These are phyloP conservation scores for Dioscorea cayenensis DNA, from an alignment of 116 monocot species.

Conservation along the genomic window DNA sequence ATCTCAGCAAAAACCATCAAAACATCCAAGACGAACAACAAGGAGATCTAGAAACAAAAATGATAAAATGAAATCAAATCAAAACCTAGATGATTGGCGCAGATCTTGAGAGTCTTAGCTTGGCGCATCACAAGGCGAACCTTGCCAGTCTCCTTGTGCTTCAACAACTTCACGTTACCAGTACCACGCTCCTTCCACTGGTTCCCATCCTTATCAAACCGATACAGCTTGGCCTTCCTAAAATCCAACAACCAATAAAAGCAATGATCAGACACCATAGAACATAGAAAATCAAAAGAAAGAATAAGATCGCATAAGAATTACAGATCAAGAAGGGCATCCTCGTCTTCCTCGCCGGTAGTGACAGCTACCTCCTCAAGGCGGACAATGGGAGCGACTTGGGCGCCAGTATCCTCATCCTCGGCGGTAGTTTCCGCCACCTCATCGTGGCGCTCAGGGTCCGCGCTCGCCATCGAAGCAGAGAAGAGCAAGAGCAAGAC, in stretches of 20 bases:
- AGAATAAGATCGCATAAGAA: neutral
- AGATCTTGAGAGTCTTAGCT: slow-evolving; percentile 42
- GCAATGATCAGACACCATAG: neutral
- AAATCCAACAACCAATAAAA: neutral
- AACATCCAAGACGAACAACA: neutral
- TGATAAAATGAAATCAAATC: neutral
- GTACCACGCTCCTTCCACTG: slow-evolving; percentile 38
- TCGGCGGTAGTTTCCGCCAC: slow-evolving; percentile 44
- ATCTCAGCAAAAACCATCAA: neutral
- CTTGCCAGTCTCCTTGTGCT: slow-evolving; percentile 36
- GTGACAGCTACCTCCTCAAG: slow-evolving; percentile 92
- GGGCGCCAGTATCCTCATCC: slow-evolving; percentile 91
- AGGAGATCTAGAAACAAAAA: neutral
- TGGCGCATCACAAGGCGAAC: slow-evolving; percentile 37
- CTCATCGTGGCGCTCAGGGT: slow-evolving; percentile 44
- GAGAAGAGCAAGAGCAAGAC: neutral
- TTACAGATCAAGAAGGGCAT: slow-evolving; percentile 69
- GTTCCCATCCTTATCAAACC: slow-evolving; percentile 35
- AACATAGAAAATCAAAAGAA: neutral
- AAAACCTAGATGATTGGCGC: slow-evolving; percentile 27
- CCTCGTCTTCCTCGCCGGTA: slow-evolving; percentile 91
- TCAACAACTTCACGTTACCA: slow-evolving; percentile 29
- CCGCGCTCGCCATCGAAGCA: slow-evolving; percentile 50
- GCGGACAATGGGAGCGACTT: slow-evolving; percentile 73
- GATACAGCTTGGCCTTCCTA: slow-evolving; percentile 36